A percentile compares a stretch with the other conserved stretches of the same genome.
These are phyloP conservation scores for Chytriomyces hyalinus DNA, from an alignment of 192 early-diverging fungal species.

Conservation along the genomic window DNA sequence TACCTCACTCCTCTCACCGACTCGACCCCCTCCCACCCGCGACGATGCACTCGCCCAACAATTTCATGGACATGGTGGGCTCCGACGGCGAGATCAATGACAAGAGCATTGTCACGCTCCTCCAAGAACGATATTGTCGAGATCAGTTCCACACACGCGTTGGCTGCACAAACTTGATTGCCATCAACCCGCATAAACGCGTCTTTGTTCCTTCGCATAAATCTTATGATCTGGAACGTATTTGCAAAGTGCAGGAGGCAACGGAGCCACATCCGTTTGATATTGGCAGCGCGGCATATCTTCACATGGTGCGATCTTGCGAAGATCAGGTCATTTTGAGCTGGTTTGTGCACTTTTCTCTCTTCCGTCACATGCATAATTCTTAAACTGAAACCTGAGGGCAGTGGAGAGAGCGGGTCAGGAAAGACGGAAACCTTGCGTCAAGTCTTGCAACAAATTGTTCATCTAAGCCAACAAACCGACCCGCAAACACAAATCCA, in stretches of 20 bases:
- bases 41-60: not conserved
- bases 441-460: conserved; percentile 40
- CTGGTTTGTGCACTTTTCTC: conserved; percentile 24
- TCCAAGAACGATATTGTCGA: conserved; percentile 23
- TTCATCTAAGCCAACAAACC: conserved; percentile 42
- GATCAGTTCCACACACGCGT: conserved; percentile 30
- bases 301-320: conserved; percentile 31
- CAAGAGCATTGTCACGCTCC: conserved; percentile 4
- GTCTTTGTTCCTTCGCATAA: conserved; percentile 13
- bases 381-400: not conserved
- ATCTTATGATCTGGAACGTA: conserved; percentile 20
- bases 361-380: not conserved
- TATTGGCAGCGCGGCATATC: conserved; percentile 36
- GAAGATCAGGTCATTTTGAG: conserved; percentile 43
- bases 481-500: conserved; percentile 34
- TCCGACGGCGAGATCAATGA: not conserved
- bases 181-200: conserved; percentile 32
- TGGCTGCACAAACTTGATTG: conserved; percentile 29
- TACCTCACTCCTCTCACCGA: too few species aligned
- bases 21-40: too few species aligned
- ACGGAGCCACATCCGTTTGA: conserved; percentile 30
- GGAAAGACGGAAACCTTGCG: conserved; percentile 47
- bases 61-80: conserved; percentile 8
- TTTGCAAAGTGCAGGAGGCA: conserved; percentile 6
- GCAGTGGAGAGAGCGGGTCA: conserved; percentile 51